phyloP scores from a whole-genome alignment of 768 basidiomycete genomes.

The Melanogaster broomeanus region DNA sequence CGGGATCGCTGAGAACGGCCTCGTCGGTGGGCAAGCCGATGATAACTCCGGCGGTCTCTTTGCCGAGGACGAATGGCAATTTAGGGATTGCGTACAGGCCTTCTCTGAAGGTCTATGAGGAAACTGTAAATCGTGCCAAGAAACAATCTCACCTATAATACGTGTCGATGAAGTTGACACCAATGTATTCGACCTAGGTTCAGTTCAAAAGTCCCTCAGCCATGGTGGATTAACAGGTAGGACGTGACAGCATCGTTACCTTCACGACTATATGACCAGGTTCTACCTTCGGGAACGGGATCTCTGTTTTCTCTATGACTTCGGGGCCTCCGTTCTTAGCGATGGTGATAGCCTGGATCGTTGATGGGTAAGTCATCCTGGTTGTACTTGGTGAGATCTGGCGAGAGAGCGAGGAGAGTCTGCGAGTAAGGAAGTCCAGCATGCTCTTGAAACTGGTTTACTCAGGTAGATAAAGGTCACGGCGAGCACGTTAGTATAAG shows the following conservation, averaged over 20 bases:
- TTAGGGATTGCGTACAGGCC: slow-evolving; percentile 62
- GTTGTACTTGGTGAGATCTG: slow-evolving; percentile 30
- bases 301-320: slow-evolving; percentile 64
- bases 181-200: slow-evolving; percentile 65
- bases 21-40: slow-evolving; percentile 71
- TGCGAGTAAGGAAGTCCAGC: slow-evolving; percentile 13
- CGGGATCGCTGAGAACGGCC: slow-evolving; percentile 56
- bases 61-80: slow-evolving; percentile 72
- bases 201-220: slow-evolving; percentile 1
- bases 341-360: slow-evolving; percentile 72
- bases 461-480: not conserved
- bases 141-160: slow-evolving; percentile 62
- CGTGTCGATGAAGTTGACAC: slow-evolving; percentile 87
- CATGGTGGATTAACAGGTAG: not conserved
- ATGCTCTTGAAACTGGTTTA: not conserved
- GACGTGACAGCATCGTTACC: slow-evolving; percentile 18
- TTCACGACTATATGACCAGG: slow-evolving; percentile 58
- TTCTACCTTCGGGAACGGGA: slow-evolving; percentile 67
- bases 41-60: slow-evolving; percentile 78
- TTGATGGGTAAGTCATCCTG: slow-evolving; percentile 58
- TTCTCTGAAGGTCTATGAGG: slow-evolving; percentile 38
- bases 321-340: slow-evolving; percentile 74
- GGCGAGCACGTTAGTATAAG: too few species aligned
- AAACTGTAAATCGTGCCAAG: not conserved
- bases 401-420: slow-evolving; percentile 25